These are phyloP conservation scores for Selaginella moellendorffii DNA, from an alignment of 75 land plant genomes.

Conservation along the genomic window DNA sequence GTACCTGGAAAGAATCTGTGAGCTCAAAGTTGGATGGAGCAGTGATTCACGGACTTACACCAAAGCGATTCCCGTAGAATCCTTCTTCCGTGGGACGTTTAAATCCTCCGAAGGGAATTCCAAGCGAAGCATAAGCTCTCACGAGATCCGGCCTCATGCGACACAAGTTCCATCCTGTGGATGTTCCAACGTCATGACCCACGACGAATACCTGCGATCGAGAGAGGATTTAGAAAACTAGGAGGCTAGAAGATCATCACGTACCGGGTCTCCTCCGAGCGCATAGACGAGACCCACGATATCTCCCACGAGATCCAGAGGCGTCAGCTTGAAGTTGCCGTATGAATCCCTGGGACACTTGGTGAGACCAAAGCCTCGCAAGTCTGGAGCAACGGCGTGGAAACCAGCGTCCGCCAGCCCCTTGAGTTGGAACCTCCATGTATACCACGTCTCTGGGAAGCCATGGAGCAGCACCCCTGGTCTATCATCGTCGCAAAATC, in stretches of 20 bases:
- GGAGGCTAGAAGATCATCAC: not conserved
- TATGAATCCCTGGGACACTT: not conserved
- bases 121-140: not conserved
- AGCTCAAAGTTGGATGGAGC: not conserved
- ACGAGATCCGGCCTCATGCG: not conserved
- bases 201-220: not conserved
- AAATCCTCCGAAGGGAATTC: not conserved
- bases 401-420: conserved; percentile 22
- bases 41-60: not conserved
- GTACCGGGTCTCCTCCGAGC: not conserved
- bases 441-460: conserved; percentile 5
- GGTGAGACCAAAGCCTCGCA: conserved; percentile 20
- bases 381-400: conserved; percentile 17
- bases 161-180: not conserved
- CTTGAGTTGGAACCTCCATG: conserved; percentile 17
- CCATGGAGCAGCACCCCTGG: conserved; percentile 21
- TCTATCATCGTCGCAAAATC: too few species aligned
- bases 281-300: not conserved
- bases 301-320: conserved; percentile 3
- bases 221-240: not conserved
- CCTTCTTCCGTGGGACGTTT: not conserved
- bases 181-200: not conserved
- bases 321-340: not conserved
- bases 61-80: not conserved
- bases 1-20: conserved; percentile 14